Evolutionary conservation across 176 grass and related monocot genomes (phyloP).

Genomic region (Oryza meridionalis): DNA sequence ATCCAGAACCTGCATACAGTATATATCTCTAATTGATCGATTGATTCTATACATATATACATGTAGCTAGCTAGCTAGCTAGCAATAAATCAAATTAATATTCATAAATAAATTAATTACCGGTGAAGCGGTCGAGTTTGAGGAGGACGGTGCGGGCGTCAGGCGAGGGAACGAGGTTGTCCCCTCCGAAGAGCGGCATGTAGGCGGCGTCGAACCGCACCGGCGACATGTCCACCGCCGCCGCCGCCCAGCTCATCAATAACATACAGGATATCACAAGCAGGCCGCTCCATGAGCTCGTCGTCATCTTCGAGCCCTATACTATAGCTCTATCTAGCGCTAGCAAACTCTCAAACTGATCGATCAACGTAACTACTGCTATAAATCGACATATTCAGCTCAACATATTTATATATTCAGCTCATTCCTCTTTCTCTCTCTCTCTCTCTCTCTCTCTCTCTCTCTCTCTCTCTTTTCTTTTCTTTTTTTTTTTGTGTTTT

Average conservation of each 20-base stretch:
- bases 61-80: not conserved
- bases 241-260: not conserved
- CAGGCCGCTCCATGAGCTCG: not conserved
- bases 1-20: slow-evolving; percentile 70
- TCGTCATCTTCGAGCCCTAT: not conserved
- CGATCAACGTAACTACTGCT: no score
- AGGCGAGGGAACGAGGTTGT: slow-evolving; percentile 56
- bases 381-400: no score
- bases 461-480: no score
- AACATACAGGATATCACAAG: not conserved
- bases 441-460: no score
- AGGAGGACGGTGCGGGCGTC: slow-evolving; percentile 60
- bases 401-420: not conserved
- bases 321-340: not conserved
- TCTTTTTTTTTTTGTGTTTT: no score
- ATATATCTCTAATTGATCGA: not conserved
- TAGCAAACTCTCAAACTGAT: not conserved
- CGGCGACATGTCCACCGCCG: slow-evolving; percentile 47
- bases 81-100: not conserved
- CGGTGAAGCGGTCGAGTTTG: slow-evolving; percentile 67
- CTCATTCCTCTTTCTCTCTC: no score
- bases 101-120: slow-evolving; percentile 27
- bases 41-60: no score
- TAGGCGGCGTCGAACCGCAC: slow-evolving; percentile 61
- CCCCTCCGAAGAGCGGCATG: slow-evolving; percentile 71